Base-by-base conservation (phyloP, 2,329 filamentous ascomycete species). In the Ophiocordyceps sinensis region DNA sequence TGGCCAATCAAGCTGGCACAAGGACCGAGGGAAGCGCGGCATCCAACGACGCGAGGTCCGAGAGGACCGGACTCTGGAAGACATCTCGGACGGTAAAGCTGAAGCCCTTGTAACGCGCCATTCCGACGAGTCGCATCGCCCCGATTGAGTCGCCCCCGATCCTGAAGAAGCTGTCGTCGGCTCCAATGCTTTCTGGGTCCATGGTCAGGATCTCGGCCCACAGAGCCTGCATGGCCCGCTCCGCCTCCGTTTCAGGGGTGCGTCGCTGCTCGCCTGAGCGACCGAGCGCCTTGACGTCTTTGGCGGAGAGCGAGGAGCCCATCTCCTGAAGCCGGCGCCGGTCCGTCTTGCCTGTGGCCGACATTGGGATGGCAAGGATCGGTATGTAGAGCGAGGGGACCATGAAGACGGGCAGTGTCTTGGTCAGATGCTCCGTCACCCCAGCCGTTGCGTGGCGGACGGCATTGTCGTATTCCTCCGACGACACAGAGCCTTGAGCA, bases 81-180 rank as follows among this genome's bases (percentile, higher is more conserved):
- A 39, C 38, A 13, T 39, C 38, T 19, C 38, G 31, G 6, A 39
- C 38, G 12, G 38, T 32, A 14, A 39, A 26, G 9, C 10, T 26
- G n/a, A 39, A 39, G 11, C 38, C 38, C 13, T 30, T 34, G 19
- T 28, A 39, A 23, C 38, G 31, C 17, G 38, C 38, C 30, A 39
- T 23, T 3, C 38, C 38, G 5, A 40, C 32, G 6, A 42, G 29
- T 17, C 35, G 15, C 43, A 45, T 47, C 7, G 45, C 43, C 17
- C 36, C 36, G 30, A 47, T 44, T 7, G 42, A 45, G 23, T 47
- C 45, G 17, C 45, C 45, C 2, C 45, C 45, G n/a, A 45, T 37
- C 4, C 37, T 12, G 15, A 47, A 32, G 21, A 45, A 47, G 40
- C 37, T 44, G 28, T 45, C 42, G 34, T 47, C 43, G 13, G 41